A percentile compares a stretch with the other conserved stretches of the same genome.
Conservation (phyloP, 148 eudicot species). For the Vaccinium vitisidaea region DNA sequence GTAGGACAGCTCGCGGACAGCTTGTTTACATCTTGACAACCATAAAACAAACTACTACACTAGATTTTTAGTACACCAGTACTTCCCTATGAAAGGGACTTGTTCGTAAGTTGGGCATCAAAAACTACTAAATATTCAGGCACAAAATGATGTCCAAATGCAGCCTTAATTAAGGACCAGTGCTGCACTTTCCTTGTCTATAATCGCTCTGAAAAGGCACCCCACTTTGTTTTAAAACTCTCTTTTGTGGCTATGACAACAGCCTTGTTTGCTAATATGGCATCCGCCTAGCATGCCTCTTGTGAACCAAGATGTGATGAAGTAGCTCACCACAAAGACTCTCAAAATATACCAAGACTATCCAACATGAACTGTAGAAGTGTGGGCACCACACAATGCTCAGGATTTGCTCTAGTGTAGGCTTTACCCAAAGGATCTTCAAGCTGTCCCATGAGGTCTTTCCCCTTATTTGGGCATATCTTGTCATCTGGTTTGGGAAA, state of each 20-base stretch:
- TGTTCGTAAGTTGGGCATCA: not conserved
- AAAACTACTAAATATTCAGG: not conserved
- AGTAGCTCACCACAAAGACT: not conserved
- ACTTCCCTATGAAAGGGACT: not conserved
- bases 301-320: not conserved
- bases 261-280: not conserved
- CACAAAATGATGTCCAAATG: not conserved
- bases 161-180: not conserved
- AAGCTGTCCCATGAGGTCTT: slow-evolving; percentile 5
- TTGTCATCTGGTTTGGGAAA: not conserved
- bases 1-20: not conserved
- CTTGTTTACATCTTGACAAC: not conserved
- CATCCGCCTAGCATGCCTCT: not conserved
- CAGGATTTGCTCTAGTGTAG: not conserved
- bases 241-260: not conserved
- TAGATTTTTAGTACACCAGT: not conserved
- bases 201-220: not conserved
- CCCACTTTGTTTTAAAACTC: not conserved
- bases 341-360: not conserved
- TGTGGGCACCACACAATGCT: not conserved
- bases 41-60: not conserved
- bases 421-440: slow-evolving; percentile 4
- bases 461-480: not conserved
- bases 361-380: not conserved
- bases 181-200: not conserved